Evolutionary conservation across 352 stramenopile species (phyloP).

Genomic region (Globisporangium rhizosaccharum): DNA sequence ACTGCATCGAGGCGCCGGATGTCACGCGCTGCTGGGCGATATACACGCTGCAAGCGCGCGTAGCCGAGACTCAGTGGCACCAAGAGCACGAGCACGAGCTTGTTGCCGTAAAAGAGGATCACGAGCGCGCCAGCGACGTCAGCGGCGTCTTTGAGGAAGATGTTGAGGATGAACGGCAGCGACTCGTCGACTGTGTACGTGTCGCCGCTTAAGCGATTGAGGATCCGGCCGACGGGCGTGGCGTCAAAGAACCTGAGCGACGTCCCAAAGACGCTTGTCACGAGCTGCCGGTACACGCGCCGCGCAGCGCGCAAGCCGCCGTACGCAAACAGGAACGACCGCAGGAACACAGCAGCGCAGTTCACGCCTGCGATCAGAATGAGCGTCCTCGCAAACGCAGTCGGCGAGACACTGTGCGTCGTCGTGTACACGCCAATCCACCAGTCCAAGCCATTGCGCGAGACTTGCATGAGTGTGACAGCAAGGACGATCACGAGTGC

Average conservation of each 20-base stretch:
- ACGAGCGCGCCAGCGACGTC: conserved; percentile 64
- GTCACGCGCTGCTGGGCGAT: conserved; percentile 71
- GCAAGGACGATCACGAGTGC: conserved; percentile 43
- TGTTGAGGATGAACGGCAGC: conserved; percentile 86
- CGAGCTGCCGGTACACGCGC: conserved; percentile 49
- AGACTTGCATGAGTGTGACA: conserved; percentile 70
- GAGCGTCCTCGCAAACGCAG: conserved; percentile 49
- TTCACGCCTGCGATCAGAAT: conserved; percentile 65
- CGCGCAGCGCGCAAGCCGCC: conserved; percentile 69
- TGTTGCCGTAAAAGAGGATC: conserved; percentile 80
- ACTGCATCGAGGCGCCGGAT: conserved; percentile 61
- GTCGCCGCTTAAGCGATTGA: conserved; percentile 78
- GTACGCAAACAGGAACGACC: conserved; percentile 83
- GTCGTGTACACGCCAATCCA: conserved; percentile 85
- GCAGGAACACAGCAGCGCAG: conserved; percentile 56
- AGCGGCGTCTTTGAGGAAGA: conserved; percentile 79
- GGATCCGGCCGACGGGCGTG: conserved; percentile 59
- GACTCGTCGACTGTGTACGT: conserved; percentile 84
- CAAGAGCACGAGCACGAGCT: conserved; percentile 66
- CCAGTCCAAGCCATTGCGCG: conserved; percentile 72
- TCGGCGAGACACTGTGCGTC: conserved; percentile 33
- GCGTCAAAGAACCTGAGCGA: conserved; percentile 64
- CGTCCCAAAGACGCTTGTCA: conserved; percentile 45
- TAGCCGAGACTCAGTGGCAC: conserved; percentile 68
- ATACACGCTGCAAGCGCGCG: conserved; percentile 51